These are phyloP conservation scores for Pseudogymnoascus sp. DNA, from an alignment of 2,329 filamentous ascomycete species.

Conservation along the genomic window DNA sequence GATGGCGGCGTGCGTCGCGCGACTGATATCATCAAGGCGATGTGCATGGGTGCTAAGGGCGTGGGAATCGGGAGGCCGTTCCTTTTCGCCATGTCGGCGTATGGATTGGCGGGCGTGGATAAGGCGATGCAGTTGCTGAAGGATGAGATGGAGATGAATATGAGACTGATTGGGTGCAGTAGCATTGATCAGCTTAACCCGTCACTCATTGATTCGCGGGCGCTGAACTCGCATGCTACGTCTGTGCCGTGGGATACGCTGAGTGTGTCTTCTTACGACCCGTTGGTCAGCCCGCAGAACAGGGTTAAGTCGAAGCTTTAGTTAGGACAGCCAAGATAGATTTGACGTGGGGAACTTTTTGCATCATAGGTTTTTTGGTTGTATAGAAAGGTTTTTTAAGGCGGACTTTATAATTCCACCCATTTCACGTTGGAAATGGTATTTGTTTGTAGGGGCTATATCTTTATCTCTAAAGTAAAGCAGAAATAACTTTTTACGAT, in stretches of 20 bases:
- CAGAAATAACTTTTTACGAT: slow-evolving; percentile 2
- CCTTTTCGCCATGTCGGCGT: slow-evolving; percentile 91
- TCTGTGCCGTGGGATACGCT: slow-evolving; percentile 56
- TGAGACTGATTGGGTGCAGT: slow-evolving; percentile 81
- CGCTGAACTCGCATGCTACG: slow-evolving; percentile 54
- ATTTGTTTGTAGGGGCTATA: slow-evolving; percentile 6
- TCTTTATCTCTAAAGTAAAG: slow-evolving; percentile 9
- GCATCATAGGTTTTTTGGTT: not conserved
- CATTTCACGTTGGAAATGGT: not conserved
- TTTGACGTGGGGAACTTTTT: not conserved
- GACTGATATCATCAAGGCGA: slow-evolving; percentile 90
- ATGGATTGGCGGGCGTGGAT: slow-evolving; percentile 80
- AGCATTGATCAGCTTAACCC: slow-evolving; percentile 72
- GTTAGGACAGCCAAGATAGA: not conserved
- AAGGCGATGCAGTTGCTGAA: slow-evolving; percentile 86
- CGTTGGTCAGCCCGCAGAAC: slow-evolving; percentile 40
- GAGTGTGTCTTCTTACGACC: slow-evolving; percentile 34
- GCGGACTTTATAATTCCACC: not conserved
- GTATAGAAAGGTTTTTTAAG: not conserved
- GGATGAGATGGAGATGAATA: slow-evolving; percentile 99
- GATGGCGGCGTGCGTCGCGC: slow-evolving; percentile 86
- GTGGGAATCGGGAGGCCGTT: slow-evolving; percentile 94
- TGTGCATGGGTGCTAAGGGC: slow-evolving; percentile 84
- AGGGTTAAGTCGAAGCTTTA: slow-evolving; percentile 37
- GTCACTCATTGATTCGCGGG: slow-evolving; percentile 69